Base-by-base conservation (phyloP, 2,329 filamentous ascomycete genomes). In the Gaeumannomyces sp. region DNA sequence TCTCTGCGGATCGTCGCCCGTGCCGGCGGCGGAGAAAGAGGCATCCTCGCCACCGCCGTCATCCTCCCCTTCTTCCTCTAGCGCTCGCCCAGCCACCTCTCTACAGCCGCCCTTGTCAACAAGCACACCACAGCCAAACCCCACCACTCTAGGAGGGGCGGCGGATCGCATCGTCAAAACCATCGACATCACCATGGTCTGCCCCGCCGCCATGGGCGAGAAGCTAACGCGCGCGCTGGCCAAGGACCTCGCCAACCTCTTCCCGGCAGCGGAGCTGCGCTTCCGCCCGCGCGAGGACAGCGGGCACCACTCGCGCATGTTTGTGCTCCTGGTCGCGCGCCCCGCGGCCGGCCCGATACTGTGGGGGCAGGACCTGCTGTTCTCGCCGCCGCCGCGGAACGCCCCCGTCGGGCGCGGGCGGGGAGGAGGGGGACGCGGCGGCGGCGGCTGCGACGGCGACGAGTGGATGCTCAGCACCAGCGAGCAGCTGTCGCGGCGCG, bases 271-370 rank as follows among this genome's bases (percentile, higher is more conserved):
- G 2, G 76, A 81, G 8, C 67, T 83, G 22, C 71, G 75, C 60
- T 80, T 87, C 70, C 73, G 76, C 27, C 45, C 80, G 0, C 69
- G 78, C 1, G 82, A 86, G 68, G 83, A 85, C 66, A 86, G 83
- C 64, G 76, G 76, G 1, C 76, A 82, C 61, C 77, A 79, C 58
- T 73, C 79, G 53, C 77, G 85, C 4, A 80, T 85, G 67, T 87
- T 86, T 69, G 76, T 84, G 25, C 75, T 89, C 1, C 75, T 87
- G 0, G 85, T 88, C 4, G 85, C 84, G 1, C 78, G 79, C 67
- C 84, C 84, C 0, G 70, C 38, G 6, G 35, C 56, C 22, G 50
- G 57, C 11, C 62, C 60, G 10, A 63, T 67, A 25, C 65, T 70
- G 22, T 71, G 70, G 70, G 71, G 70, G 1, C 63, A 69, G 25